phyloP scores from a whole-genome alignment of 306 rosid species.

The Alnus rubra region DNA sequence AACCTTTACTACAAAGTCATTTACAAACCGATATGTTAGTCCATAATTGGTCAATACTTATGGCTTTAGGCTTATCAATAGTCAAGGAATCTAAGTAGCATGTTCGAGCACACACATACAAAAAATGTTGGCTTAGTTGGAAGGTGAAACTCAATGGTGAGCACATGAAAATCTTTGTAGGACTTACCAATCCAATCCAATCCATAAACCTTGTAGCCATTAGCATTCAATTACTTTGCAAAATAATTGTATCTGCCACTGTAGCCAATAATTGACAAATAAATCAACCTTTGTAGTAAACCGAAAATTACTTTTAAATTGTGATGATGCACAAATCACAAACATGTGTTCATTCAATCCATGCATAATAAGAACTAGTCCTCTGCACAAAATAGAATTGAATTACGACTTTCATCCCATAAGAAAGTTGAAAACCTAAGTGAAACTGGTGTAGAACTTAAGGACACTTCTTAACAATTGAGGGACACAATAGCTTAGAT shows the following conservation, averaged over 20 bases:
- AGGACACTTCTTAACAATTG: not conserved
- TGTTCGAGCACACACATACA: not conserved
- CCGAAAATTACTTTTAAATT: constrained; percentile 4
- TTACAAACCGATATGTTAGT: too few relatives aligned
- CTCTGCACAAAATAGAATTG: constrained; percentile 56
- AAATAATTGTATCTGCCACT: constrained; percentile 78
- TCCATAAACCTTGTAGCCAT: constrained; percentile 83
- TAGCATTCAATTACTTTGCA: constrained; percentile 79
- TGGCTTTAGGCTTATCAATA: not conserved
- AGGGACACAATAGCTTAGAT: not conserved
- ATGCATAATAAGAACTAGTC: constrained; percentile 80
- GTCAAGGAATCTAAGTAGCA: not conserved
- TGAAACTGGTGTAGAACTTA: not conserved
- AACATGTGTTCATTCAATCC: constrained; percentile 97
- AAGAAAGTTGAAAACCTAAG: not conserved
- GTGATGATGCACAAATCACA: constrained; percentile 19
- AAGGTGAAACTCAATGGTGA: not conserved
- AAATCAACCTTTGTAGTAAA: constrained; percentile 1
- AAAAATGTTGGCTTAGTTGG: not conserved
- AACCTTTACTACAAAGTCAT: too few relatives aligned
- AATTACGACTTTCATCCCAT: constrained; percentile 12
- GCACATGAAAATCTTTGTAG: not conserved
- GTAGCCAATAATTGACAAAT: constrained; percentile 33
- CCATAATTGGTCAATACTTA: too few relatives aligned
- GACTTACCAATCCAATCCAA: constrained; percentile 97